Percentiles rank a stretch among this genome's conserved stretches.
These are phyloP conservation scores for Pichia phayaonensis DNA, from an alignment of 805 yeast genomes.

Conservation along the genomic window DNA sequence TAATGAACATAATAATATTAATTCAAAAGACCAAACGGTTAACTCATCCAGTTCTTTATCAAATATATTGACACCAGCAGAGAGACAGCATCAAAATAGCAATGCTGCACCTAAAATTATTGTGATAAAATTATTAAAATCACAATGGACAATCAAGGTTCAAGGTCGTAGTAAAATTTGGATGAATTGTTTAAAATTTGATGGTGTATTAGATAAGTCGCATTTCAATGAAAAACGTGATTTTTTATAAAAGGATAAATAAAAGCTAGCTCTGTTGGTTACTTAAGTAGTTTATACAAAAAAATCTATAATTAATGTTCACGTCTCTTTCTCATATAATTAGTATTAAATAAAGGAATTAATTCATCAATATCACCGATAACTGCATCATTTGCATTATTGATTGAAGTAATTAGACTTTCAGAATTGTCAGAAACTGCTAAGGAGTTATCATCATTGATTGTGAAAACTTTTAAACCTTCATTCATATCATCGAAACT, in stretches of 20 bases:
- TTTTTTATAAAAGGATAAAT: constrained; percentile 14
- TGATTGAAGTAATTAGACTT: constrained; percentile 26
- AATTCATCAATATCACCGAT: constrained; percentile 29
- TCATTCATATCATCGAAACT: constrained; percentile 20
- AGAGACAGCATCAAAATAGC: neutral
- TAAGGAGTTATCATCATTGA: constrained; percentile 21
- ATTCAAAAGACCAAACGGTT: neutral
- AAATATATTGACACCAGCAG: too few relatives aligned
- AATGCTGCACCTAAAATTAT: constrained; percentile 19
- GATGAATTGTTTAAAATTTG: constrained; percentile 21
- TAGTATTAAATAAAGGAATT: constrained; percentile 47
- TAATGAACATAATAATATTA: constrained; percentile 24
- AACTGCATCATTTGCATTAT: constrained; percentile 11
- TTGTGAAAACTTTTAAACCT: constrained; percentile 18
- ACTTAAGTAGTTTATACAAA: neutral
- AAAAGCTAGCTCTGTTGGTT: neutral
- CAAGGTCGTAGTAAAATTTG: constrained; percentile 17
- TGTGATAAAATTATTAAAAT: constrained; percentile 34
- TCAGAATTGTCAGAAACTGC: constrained; percentile 12
- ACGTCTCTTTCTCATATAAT: constrained; percentile 54
- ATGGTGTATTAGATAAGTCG: constrained; percentile 23
- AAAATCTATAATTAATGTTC: constrained; percentile 37
- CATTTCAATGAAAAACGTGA: constrained; percentile 19
- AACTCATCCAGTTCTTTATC: neutral
- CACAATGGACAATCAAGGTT: constrained; percentile 35